Conservation (phyloP, 331 rosid genomes). For the Pyrus hybrid region DNA sequence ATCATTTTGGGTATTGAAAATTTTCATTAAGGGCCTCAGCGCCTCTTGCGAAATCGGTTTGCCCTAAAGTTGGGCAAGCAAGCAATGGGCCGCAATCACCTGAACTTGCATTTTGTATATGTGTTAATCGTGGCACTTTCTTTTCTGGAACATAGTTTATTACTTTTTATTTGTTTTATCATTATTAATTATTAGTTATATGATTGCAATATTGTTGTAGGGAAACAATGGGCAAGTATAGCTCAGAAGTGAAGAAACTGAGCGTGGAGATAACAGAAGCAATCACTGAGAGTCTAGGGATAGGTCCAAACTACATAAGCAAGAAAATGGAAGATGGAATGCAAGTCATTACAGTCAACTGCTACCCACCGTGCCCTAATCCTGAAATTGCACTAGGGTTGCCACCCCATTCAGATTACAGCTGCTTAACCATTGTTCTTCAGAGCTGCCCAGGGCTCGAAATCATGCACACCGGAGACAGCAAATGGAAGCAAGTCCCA, state of each 20-base stretch:
- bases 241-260: conserved; percentile 35
- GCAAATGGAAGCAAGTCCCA: conserved; percentile 18
- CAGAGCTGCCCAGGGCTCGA: conserved; percentile 30
- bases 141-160: neutral
- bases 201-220: neutral
- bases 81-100: neutral
- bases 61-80: too few species aligned
- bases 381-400: conserved; percentile 37
- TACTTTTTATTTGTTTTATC: neutral
- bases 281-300: conserved; percentile 34
- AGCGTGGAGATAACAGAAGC: conserved; percentile 16
- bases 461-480: conserved; percentile 17
- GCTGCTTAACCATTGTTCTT: conserved; percentile 38
- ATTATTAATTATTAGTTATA: neutral
- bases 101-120: neutral
- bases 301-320: conserved; percentile 22
- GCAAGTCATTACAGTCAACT: conserved; percentile 46
- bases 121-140: too few species aligned
- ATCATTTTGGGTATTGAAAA: too few species aligned
- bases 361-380: conserved; percentile 45
- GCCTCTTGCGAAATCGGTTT: too few species aligned
- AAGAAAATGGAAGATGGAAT: conserved; percentile 28
- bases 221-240: conserved; percentile 42
- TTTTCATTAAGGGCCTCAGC: too few species aligned
- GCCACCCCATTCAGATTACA: conserved; percentile 57